phyloP scores from a whole-genome alignment of 1,284 basidiomycete species.

The Peniophora sp. region DNA sequence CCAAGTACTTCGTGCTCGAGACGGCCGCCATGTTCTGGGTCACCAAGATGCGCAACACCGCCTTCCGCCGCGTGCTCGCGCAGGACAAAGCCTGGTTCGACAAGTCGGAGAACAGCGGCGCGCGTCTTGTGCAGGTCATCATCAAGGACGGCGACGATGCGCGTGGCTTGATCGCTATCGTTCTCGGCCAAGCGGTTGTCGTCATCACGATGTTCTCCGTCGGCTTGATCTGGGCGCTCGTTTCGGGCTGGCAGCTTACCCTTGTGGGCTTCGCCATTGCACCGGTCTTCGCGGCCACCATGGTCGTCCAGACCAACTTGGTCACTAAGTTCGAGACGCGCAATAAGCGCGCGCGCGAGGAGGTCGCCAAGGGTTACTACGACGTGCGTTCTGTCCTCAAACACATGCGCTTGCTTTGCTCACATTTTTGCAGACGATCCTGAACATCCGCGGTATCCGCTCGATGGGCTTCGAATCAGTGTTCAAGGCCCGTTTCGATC shows the following conservation, averaged over 20 bases:
- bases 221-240: conserved; percentile 84
- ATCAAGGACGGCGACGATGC: conserved; percentile 94
- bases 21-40: conserved; percentile 73
- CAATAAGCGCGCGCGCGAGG: conserved; percentile 82
- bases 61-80: conserved; percentile 55
- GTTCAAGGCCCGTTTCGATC: conserved; percentile 65
- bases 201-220: conserved; percentile 77
- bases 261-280: conserved; percentile 84
- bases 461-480: conserved; percentile 83
- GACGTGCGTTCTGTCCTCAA: conserved; percentile 51
- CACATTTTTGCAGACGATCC: conserved; percentile 49
- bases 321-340: conserved; percentile 66
- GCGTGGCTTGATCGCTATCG: conserved; percentile 66
- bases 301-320: conserved; percentile 66
- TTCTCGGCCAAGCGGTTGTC: conserved; percentile 68
- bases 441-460: conserved; percentile 82
- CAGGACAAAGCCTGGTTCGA: conserved; percentile 96
- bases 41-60: conserved; percentile 51
- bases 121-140: conserved; percentile 69
- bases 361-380: conserved; percentile 81
- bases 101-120: conserved; percentile 50
- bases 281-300: conserved; percentile 74
- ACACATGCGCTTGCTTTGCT: no score
- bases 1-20: conserved; percentile 78
- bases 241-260: conserved; percentile 87